Evolutionary conservation across 805 yeast species (phyloP).

Genomic region (Ogataea populi-albae): DNA sequence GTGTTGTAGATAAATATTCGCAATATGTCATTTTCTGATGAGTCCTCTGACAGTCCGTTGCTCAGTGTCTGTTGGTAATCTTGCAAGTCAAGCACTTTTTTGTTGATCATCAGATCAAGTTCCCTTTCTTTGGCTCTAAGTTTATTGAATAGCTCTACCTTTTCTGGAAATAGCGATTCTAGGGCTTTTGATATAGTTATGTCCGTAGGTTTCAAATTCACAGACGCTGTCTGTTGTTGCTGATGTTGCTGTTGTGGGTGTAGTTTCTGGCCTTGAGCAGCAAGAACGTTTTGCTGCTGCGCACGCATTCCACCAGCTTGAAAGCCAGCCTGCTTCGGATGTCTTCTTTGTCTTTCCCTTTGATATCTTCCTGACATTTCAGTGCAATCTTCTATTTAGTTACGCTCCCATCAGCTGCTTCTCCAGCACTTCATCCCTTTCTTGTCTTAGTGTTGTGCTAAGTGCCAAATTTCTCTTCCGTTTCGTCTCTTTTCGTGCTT

Average conservation of each 20-base stretch:
- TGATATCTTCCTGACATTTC: conserved; percentile 17
- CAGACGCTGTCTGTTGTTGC: conserved; percentile 22
- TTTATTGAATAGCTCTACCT: conserved; percentile 67
- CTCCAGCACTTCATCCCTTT: too few species aligned
- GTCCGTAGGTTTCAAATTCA: conserved; percentile 37
- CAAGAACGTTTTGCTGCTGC: too few species aligned
- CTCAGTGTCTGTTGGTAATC: conserved; percentile 54
- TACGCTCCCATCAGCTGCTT: too few species aligned
- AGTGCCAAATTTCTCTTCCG: conserved; percentile 1
- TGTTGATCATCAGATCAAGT: conserved; percentile 75
- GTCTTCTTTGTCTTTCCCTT: conserved; percentile 21
- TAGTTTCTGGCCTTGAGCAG: conserved; percentile 12
- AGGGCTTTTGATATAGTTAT: conserved; percentile 30
- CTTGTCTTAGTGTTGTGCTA: too few species aligned
- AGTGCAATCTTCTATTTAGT: too few species aligned
- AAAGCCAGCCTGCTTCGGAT: conserved; percentile 13
- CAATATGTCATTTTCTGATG: conserved; percentile 55
- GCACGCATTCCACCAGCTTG: too few species aligned
- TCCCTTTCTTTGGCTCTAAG: conserved; percentile 78
- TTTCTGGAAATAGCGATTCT: conserved; percentile 33
- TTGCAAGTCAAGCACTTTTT: conserved; percentile 83
- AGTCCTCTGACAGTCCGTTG: conserved; percentile 38
- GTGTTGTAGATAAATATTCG: conserved; percentile 83
- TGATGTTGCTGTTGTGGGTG: conserved; percentile 16
- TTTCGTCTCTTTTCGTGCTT: conserved; percentile 3